A percentile compares a stretch with the other conserved stretches of the same genome.
Evolutionary conservation across 2,329 filamentous ascomycete genomes (phyloP).

Genomic region (Botryosphaeria agaves): DNA sequence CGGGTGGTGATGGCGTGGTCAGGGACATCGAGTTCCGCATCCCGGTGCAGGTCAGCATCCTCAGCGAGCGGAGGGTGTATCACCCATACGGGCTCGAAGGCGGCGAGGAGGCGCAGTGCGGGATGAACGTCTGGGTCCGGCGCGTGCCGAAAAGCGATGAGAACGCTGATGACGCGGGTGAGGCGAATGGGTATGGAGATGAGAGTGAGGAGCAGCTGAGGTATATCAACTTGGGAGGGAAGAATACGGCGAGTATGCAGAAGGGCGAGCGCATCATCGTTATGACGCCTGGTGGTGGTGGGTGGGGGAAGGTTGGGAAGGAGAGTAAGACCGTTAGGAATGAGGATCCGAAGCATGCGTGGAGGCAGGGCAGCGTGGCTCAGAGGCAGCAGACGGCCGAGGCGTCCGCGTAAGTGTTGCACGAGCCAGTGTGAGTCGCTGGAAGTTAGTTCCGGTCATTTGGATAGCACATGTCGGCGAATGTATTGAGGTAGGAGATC

Average conservation of each 20-base stretch:
- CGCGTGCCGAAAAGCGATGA: slow-evolving; percentile 32
- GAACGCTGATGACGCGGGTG: slow-evolving; percentile 17
- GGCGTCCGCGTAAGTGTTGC: slow-evolving; percentile 17
- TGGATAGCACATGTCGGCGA: too few species aligned
- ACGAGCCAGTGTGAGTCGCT: too few species aligned
- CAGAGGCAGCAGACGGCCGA: slow-evolving; percentile 35
- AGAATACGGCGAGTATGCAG: slow-evolving; percentile 64
- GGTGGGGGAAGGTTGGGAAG: slow-evolving; percentile 48
- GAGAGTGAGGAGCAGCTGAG: slow-evolving; percentile 32
- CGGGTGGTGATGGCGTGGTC: slow-evolving; percentile 60
- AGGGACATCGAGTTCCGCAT: slow-evolving; percentile 69
- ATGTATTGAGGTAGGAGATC: too few species aligned
- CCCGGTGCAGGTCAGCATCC: slow-evolving; percentile 59
- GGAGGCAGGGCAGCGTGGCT: slow-evolving; percentile 43
- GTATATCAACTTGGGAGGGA: slow-evolving; percentile 56
- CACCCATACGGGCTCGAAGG: slow-evolving; percentile 71
- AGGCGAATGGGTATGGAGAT: slow-evolving; percentile 31
- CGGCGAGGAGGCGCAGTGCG: slow-evolving; percentile 60
- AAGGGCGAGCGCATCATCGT: slow-evolving; percentile 64
- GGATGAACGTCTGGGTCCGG: slow-evolving; percentile 76
- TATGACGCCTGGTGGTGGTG: slow-evolving; percentile 62
- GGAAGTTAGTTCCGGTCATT: too few species aligned
- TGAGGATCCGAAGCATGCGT: slow-evolving; percentile 41
- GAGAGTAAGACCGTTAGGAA: slow-evolving; percentile 31
- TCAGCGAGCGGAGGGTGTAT: slow-evolving; percentile 61